Base-by-base conservation (phyloP, 2,329 filamentous ascomycete genomes). In the Arthroderma sp. region DNA sequence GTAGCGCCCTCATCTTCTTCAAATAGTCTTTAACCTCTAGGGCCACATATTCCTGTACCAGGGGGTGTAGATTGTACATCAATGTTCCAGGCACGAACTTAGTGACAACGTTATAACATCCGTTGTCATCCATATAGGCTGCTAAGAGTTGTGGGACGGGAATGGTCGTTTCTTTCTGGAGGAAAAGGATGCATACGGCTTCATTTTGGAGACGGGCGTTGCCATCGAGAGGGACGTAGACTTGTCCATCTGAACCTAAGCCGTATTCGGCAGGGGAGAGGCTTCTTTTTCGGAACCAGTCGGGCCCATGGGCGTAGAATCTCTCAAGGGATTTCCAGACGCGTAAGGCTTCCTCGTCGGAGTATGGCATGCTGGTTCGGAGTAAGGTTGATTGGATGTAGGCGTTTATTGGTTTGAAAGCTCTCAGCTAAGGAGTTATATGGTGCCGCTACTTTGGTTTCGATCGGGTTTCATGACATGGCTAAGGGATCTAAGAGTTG, bases 191-290 rank as follows among this genome's bases (percentile, higher is more conserved):
- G 10, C 40, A 34, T 29, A 44, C 47, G 15, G 47, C 47, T 39
- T 49, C 47, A 36, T 49, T 49, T 33, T 29, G 40, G 11, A 49
- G 38, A 36, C 47, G 29, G 32, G 40, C 47, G 31, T 29, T 37
- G 22, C 29, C 38, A 6, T 40, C 31, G 9, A 22, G 38, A 15
- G 45, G 30, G 11, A 44, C 38, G 31, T 42, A 32, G 22, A 46
- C n/a, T 37, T 36, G 32, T 32, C 41, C 41, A 29, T 28, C 9
- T 6, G 22, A 37, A 36, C 30, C 33, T n/a, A 6, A 11, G 28
- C 30, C 6, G 27, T 36, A 43, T 29, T 43, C 41, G 3, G 28
- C 27, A n/a, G 41, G 41, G 3, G 9, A 6, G 30, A 43, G 41
- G 33, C 22, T 43, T 43, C 33, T 36, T 36, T 43, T 43, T 28